Conservation (phyloP, 352 stramenopile species). For the Phytophthora idaei region DNA sequence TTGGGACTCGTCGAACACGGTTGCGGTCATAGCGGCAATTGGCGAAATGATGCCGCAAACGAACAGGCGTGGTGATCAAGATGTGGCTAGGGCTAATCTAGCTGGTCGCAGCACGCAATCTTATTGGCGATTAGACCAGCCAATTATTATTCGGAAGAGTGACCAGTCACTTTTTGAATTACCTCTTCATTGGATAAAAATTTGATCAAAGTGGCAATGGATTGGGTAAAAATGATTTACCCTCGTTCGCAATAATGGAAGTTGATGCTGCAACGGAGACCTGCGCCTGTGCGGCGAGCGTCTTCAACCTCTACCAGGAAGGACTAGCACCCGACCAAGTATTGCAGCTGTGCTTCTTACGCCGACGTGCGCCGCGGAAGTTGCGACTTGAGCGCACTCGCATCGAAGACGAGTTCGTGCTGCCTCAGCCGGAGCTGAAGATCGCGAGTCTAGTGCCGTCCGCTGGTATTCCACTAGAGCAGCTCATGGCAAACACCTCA, state of each 20-base stretch:
- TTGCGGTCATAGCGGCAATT: conserved; percentile 28
- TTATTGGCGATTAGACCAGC: conserved; percentile 15
- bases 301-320: conserved; percentile 75
- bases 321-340: conserved; percentile 55
- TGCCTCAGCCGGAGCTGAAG: conserved; percentile 48
- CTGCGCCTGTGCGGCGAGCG: background rate
- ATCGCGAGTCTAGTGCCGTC: conserved; percentile 47
- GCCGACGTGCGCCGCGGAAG: conserved; percentile 36
- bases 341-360: conserved; percentile 64
- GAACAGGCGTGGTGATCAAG: conserved; percentile 12
- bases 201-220: background rate
- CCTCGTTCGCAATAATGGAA: background rate
- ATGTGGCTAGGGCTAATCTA: conserved; percentile 1
- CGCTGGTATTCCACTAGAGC: conserved; percentile 30
- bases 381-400: conserved; percentile 21
- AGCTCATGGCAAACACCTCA: conserved; percentile 17
- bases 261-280: background rate
- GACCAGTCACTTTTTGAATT: conserved; percentile 11
- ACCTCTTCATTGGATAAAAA: conserved; percentile 9
- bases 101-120: background rate
- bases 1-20: conserved; percentile 46
- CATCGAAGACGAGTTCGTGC: conserved; percentile 57
- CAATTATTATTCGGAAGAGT: conserved; percentile 17
- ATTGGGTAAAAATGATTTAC: conserved; percentile 1
- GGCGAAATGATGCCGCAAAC: conserved; percentile 22